Base-by-base conservation (phyloP, 2,329 filamentous ascomycete species). In the Ilyonectria sp. region DNA sequence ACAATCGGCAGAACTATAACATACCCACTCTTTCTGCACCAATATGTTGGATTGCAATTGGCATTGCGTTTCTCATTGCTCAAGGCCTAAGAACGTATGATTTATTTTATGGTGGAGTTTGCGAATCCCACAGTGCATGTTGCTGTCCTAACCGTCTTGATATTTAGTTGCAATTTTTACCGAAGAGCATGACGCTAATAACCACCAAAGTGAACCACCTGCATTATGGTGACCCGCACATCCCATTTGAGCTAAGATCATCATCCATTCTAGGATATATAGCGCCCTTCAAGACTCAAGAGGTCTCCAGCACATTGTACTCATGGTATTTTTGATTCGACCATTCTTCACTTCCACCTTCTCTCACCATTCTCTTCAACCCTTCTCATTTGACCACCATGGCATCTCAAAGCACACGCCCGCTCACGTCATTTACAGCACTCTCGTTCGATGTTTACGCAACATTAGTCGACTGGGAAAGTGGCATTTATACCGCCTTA, bases 381-480 rank as follows among this genome's bases (percentile, higher is more conserved):
- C 23, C n/a, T n/a, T 19, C 10, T 29, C 21, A 6, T 26, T 49
- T 17, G 23, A 29, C 8, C 44, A 47, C 21, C 31, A 59, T 59
- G 56, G 3, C 56, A 47, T 17, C 43, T 5, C 6, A 43, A 43
- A n/a, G 15, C 6, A 15, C 10, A 3, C 56, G 43, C 6, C 13
- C 43, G 8, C 23, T 59, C 19, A 59, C 56, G 6, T 59, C 56
- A 19, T 59, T 47, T 21, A n/a, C 26, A 10, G 15, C 40, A 17
- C 87, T 93, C 54, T 90, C 88, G 71, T 94, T 94, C 80, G 93
- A 95, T 80, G 89, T 92, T 81, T 95, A 93, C 79, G 92, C 92
- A 78, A 95, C 93, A 0, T 85, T 95, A 2, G 89, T 94, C 65
- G 92, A 95, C 82, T 94, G 92, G 92, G 91, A 94, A 79, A 78